Base-by-base conservation (phyloP, 2,329 filamentous ascomycete species). In the Trichoderma sp. region DNA sequence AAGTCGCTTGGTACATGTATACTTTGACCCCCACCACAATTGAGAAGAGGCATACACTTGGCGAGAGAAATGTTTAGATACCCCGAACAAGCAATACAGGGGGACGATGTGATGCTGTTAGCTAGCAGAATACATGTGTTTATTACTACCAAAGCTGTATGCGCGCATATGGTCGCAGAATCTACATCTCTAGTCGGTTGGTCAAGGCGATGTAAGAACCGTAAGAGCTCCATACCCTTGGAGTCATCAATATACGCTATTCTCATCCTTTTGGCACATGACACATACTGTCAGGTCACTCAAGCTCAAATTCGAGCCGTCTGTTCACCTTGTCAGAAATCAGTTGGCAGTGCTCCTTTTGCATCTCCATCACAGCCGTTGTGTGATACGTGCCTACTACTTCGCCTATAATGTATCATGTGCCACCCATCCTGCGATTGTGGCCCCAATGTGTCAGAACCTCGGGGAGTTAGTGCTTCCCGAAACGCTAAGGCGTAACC, bases 211-310 rank as follows among this genome's bases (percentile, higher is more conserved):
- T 43, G 16, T n/a, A 43, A 43, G 39, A 43, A n/a, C 18, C n/a
- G 7, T 10, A 43, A n/a, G 6, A 8, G 10, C 39, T 43, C 18
- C 7, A 43, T 10, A 43, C n/a, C 37, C 14, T 39, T n/a, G 3
- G 18, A 18, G 16, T 7, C 18, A 5, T 39, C 16, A 7, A 43
- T n/a, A 3, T 5, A 43, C 16, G 39, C 6, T 43, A 43, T n/a
- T 10, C n/a, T 18, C 39, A 43, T 6, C 18, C 39, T n/a, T 8
- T 43, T 14, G 79, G 68, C 70, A 78, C 72, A 59, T 77, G 78
- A 0, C 71, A 74, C 51, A 76, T 75, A 24, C 73, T 72, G 37
- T 74, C 74, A 46, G 74, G 54, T 70, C 73, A 65, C 68, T 77
- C 71, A 52, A 73, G 54, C 43, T 61, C 59, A 30, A 73, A 68